Evolutionary conservation across 345 rosid genomes (phyloP), one percentile per base, ranked within the genome.

Genomic region (Luvunga scandens): DNA sequence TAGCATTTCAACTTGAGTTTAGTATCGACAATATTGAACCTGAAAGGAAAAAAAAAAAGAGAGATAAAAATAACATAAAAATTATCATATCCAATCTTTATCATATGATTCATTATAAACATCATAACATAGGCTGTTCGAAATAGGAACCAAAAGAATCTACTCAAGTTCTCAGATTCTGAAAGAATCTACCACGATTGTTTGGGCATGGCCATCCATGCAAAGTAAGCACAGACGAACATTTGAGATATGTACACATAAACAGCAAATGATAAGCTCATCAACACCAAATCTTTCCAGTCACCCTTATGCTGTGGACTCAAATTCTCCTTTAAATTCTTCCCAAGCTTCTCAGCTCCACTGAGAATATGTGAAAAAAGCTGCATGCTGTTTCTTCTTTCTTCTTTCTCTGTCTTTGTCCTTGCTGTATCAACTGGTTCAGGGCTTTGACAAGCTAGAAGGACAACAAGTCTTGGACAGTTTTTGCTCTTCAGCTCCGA

Each of bases 191-290:
- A 91, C 96, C 96, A 91, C 48, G 89, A 81, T 9, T 84, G 88
- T 69, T 85, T 86, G 62, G 89, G 86, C 88, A 88, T 87, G 83
- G 85, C 85, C 66, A 78, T 68, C 97, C 98, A 91, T 42, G 90
- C 88, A 82, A 76, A 91, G 83, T 91, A 95, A 79, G 97, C 93
- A 80, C 91, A 88, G 24, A 92, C 98, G 79, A 95, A 82, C 82
- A 78, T 84, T 77, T 95, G 94, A 72, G 97, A 95, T 10, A 93
- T 89, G 57, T 95, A 90, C 16, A 95, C 91, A 82, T 91, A 93
- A 71, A 95, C 87, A 25, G 98, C 98, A 80, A 93, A 93, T 12
- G 98, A 89, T n/a, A 95, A 80, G 59, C 94, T 85, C 95, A 91
- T 93, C 82, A 93, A 83, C 77, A 85, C 82, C 71, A 90, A 60